Conservation (phyloP, 1,284 basidiomycete species). For the Trametes hirsuta region DNA sequence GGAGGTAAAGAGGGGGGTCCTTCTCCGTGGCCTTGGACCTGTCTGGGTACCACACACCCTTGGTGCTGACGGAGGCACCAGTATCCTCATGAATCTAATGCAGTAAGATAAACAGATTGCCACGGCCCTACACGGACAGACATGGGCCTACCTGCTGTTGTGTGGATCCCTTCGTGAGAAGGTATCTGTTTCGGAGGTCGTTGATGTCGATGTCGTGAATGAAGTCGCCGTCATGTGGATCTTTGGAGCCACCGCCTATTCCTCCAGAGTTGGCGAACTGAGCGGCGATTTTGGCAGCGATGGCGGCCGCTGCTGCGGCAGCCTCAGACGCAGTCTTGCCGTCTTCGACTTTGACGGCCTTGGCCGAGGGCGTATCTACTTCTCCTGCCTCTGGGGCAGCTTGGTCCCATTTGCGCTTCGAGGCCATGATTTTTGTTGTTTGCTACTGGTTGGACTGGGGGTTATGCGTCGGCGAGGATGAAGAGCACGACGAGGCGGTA, state of each 20-base stretch:
- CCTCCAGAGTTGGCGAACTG: conserved; percentile 65
- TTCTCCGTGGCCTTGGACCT: conserved; percentile 85
- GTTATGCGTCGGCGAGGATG: not conserved
- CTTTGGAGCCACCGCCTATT: conserved; percentile 50
- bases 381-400: conserved; percentile 50
- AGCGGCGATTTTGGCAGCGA: conserved; percentile 91
- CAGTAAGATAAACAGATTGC: not conserved
- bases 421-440: conserved; percentile 43
- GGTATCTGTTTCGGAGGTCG: conserved; percentile 93
- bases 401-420: conserved; percentile 79
- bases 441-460: not conserved
- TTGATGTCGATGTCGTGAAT: conserved; percentile 96
- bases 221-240: conserved; percentile 82
- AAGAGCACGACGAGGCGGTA: not conserved
- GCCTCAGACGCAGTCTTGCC: conserved; percentile 71
- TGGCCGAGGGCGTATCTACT: conserved; percentile 43
- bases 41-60: conserved; percentile 95
- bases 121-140: not conserved
- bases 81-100: conserved; percentile 86
- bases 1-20: conserved; percentile 94
- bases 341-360: conserved; percentile 57
- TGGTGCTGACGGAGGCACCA: conserved; percentile 88
- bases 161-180: conserved; percentile 93
- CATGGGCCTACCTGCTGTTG: conserved; percentile 76
- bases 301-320: conserved; percentile 82